Conservation (phyloP, 768 basidiomycete genomes). For the Dacryopinax primogenitus region DNA sequence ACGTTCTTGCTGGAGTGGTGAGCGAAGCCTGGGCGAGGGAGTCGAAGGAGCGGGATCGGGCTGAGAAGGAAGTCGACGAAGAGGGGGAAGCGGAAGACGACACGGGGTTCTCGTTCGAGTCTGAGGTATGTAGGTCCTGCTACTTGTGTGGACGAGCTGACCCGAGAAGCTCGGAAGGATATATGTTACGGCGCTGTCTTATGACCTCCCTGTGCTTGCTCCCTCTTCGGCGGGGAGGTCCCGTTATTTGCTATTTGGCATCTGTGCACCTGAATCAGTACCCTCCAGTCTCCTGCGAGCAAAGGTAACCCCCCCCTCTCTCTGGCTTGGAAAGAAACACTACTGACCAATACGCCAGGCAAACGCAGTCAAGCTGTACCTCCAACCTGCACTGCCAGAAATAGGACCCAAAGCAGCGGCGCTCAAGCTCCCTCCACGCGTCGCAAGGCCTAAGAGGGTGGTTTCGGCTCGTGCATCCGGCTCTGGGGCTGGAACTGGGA, state of each 20-base stretch:
- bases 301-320: background rate
- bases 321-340: background rate
- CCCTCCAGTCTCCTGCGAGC: background rate
- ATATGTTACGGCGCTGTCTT: background rate
- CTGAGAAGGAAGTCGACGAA: background rate
- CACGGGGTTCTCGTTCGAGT: background rate
- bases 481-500: background rate
- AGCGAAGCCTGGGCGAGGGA: constrained; percentile 5
- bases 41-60: background rate
- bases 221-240: no score
- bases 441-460: background rate
- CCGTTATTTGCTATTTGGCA: background rate
- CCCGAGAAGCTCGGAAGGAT: background rate
- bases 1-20: background rate
- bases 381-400: background rate
- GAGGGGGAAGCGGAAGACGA: background rate
- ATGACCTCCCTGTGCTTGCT: no score
- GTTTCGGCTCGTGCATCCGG: background rate
- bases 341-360: background rate
- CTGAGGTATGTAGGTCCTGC: background rate
- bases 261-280: background rate
- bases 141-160: background rate
- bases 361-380: background rate
- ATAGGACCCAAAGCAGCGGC: background rate
- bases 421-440: background rate